Conservation (phyloP, 1,284 basidiomycete genomes). For the Puccinia coronata region DNA sequence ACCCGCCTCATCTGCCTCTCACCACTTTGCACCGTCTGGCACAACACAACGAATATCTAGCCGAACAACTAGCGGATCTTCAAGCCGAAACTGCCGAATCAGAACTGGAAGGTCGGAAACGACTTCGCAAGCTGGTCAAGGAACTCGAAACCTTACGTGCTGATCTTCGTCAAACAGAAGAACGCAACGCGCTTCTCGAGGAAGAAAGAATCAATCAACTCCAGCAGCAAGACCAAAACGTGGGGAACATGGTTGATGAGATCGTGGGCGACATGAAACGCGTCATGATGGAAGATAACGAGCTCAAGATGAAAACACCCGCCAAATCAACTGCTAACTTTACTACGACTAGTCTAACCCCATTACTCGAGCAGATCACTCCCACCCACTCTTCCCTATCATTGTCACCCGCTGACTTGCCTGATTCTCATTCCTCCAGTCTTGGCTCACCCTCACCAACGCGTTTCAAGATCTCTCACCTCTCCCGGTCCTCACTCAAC, state of each 20-base stretch:
- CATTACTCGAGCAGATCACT: not conserved
- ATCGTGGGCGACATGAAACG: conserved; percentile 35
- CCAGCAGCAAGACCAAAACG: not conserved
- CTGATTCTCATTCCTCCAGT: conserved; percentile 2
- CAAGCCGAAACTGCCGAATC: conserved; percentile 70
- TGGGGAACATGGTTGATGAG: conserved; percentile 40
- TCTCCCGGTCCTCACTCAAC: not conserved
- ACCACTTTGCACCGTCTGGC: conserved; percentile 70
- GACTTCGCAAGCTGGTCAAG: conserved; percentile 71
- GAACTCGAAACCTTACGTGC: conserved; percentile 71
- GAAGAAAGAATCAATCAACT: conserved; percentile 61
- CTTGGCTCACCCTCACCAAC: conserved; percentile 1
- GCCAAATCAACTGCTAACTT: conserved; percentile 52
- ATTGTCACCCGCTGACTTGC: not conserved
- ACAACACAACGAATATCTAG: conserved; percentile 77
- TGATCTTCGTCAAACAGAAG: conserved; percentile 69
- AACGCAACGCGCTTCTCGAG: conserved; percentile 70
- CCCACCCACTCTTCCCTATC: not conserved
- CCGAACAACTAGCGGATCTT: conserved; percentile 71
- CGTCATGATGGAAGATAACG: conserved; percentile 11
- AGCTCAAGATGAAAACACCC: conserved; percentile 10
- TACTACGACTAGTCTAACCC: not conserved
- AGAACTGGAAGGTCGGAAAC: conserved; percentile 69
- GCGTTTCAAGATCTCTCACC: conserved; percentile 9
- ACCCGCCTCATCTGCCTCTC: conserved; percentile 59